Conservation (phyloP, 163 green algal species). For the Coccomyxa subellipsoidea region DNA sequence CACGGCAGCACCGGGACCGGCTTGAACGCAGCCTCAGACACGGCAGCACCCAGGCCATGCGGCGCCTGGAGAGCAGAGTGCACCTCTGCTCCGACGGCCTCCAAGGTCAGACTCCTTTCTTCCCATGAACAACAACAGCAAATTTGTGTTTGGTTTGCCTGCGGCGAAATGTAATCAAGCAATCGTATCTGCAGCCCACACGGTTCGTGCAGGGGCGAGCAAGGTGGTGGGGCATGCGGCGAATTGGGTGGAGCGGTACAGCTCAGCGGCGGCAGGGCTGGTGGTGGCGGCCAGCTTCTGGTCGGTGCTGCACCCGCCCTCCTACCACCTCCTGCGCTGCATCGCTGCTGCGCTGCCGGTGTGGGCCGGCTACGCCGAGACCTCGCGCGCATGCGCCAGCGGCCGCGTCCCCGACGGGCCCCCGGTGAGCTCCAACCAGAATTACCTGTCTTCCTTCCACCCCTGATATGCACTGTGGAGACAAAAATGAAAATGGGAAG, state of each 20-base stretch:
- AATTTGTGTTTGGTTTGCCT: too few relatives aligned
- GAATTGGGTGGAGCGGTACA: background rate
- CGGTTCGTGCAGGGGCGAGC: background rate
- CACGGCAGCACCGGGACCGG: background rate
- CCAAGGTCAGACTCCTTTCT: background rate
- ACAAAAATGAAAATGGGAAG: background rate
- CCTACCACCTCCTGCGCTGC: slow-evolving; percentile 21
- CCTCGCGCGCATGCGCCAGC: slow-evolving; percentile 13
- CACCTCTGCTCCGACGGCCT: background rate
- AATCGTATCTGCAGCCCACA: too few relatives aligned
- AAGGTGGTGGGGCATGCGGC: background rate
- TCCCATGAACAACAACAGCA: too few relatives aligned
- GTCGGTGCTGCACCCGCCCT: slow-evolving; percentile 11
- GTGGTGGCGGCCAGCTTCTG: slow-evolving; percentile 9
- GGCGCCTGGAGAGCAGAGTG: background rate
- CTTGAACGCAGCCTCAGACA: background rate
- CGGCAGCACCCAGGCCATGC: background rate
- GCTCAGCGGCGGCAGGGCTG: slow-evolving; percentile 11
- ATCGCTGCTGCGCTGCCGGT: slow-evolving; percentile 17
- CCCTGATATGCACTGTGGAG: background rate
- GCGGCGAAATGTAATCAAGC: too few relatives aligned
- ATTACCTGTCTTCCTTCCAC: background rate
- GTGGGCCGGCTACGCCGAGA: slow-evolving; percentile 26
- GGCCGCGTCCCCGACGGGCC: slow-evolving; percentile 13
- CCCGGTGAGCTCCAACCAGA: background rate